A percentile compares a stretch with the other conserved stretches of the same genome.
phyloP scores from a whole-genome alignment of 495 filamentous ascomycete species.

The Aspergillus panamensis region DNA sequence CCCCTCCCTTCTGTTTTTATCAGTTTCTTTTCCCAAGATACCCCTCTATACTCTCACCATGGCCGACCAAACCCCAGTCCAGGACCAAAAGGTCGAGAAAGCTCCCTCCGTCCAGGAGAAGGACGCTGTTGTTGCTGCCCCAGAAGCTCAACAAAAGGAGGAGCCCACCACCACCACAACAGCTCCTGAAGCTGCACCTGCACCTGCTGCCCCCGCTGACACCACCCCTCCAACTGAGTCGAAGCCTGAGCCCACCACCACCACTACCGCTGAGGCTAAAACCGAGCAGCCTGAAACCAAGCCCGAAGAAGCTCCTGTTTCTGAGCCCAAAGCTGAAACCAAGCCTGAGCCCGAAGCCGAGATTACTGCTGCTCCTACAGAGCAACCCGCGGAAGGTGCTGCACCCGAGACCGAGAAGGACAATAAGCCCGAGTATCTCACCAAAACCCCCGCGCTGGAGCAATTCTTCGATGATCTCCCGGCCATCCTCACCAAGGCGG shows the following conservation, averaged over 20 bases:
- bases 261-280: neutral
- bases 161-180: constrained; percentile 10
- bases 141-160: constrained; percentile 9
- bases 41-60: constrained; percentile 8
- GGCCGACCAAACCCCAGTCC: constrained; percentile 20
- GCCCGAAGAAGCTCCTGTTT: neutral
- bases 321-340: neutral
- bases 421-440: constrained; percentile 36
- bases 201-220: neutral
- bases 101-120: constrained; percentile 3
- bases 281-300: neutral
- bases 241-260: neutral
- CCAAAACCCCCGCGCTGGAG: constrained; percentile 34
- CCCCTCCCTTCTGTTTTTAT: neutral
- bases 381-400: constrained; percentile 8
- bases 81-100: constrained; percentile 15
- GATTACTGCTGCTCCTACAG: constrained; percentile 12
- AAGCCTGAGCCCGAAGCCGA: neutral
- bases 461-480: constrained; percentile 41
- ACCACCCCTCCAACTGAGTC: neutral
- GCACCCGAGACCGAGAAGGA: neutral
- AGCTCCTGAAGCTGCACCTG: constrained; percentile 3
- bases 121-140: neutral
- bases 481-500: constrained; percentile 44
- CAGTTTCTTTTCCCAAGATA: neutral